These are phyloP conservation scores for Huntiella omanensis DNA, from an alignment of 2,329 filamentous ascomycete species.

Conservation along the genomic window DNA sequence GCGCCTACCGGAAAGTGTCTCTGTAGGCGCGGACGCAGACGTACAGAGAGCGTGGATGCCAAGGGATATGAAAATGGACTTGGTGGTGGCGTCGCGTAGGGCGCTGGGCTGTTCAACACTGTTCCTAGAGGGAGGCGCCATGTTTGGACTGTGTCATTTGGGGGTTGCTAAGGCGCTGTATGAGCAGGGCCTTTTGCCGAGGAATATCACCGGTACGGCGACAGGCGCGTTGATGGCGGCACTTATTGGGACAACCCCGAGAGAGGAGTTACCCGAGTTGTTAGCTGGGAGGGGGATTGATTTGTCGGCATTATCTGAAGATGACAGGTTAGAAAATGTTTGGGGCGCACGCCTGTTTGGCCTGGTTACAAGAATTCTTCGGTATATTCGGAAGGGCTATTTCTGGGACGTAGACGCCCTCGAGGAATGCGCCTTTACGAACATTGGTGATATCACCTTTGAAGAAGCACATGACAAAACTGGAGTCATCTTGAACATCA, in stretches of 20 bases:
- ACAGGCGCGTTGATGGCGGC: slow-evolving; percentile 82
- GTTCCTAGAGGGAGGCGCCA: slow-evolving; percentile 74
- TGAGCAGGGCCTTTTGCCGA: slow-evolving; percentile 59
- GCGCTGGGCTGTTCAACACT: slow-evolving; percentile 75
- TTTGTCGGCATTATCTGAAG: slow-evolving; percentile 51
- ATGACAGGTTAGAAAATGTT: slow-evolving; percentile 13
- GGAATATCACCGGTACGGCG: slow-evolving; percentile 80
- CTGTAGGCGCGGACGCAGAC: slow-evolving; percentile 18
- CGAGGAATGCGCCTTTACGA: slow-evolving; percentile 66
- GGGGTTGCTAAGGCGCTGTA: slow-evolving; percentile 81
- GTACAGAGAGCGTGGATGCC: slow-evolving; percentile 28
- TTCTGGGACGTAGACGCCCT: slow-evolving; percentile 68
- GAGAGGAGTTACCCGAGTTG: slow-evolving; percentile 63
- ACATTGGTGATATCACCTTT: slow-evolving; percentile 79
- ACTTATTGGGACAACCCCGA: slow-evolving; percentile 69
- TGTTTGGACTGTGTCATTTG: slow-evolving; percentile 78
- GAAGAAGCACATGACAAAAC: slow-evolving; percentile 79
- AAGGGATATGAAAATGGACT: slow-evolving; percentile 59
- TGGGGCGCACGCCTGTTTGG: slow-evolving; percentile 22
- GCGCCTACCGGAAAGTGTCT: slow-evolving; percentile 30
- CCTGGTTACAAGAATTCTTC: slow-evolving; percentile 42
- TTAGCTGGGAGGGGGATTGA: slow-evolving; percentile 67
- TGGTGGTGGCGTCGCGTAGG: slow-evolving; percentile 71
- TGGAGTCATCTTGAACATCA: slow-evolving; percentile 80
- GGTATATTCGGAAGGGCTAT: slow-evolving; percentile 61